Evolutionary conservation across 108 stramenopile genomes (phyloP).

Genomic region (Parmales sp.): DNA sequence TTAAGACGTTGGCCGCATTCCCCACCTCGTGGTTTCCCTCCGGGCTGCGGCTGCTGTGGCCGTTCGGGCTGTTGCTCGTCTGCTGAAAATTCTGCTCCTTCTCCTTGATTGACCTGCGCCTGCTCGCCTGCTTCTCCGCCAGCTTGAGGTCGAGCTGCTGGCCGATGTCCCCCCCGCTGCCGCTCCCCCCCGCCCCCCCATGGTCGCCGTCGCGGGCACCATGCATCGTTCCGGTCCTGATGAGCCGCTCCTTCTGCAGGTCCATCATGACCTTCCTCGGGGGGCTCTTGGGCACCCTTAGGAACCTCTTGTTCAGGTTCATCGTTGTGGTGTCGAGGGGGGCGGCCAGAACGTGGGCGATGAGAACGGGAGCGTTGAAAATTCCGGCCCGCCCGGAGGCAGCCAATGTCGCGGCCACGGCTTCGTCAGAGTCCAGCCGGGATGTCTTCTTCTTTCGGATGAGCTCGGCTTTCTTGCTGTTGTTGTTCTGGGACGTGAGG

Average conservation of each 20-base stretch:
- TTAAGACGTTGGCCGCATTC: neutral
- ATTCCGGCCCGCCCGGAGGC: too few species aligned
- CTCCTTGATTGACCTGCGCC: neutral
- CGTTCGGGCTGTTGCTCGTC: neutral
- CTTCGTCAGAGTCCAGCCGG: neutral
- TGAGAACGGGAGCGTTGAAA: neutral
- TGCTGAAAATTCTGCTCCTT: neutral
- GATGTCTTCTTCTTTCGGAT: neutral
- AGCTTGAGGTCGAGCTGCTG: neutral
- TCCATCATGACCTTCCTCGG: conserved; percentile 43
- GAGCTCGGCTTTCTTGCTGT: neutral
- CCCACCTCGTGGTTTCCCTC: neutral
- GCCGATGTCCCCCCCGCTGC: neutral
- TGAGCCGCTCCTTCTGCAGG: conserved; percentile 31
- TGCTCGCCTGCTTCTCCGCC: neutral
- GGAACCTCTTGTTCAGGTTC: conserved; percentile 35
- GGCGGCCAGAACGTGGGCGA: neutral
- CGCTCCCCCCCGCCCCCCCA: neutral
- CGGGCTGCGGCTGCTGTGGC: neutral
- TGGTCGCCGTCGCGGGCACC: neutral
- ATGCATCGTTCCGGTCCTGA: conserved; percentile 17
- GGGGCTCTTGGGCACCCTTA: conserved; percentile 29
- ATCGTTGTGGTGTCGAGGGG: neutral
- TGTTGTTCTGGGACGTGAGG: neutral
- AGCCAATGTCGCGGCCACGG: neutral